Evolutionary conservation across 176 grass and related monocot genomes (phyloP), one percentile per base, ranked within the genome.

Genomic region (Oryza longistaminata): DNA sequence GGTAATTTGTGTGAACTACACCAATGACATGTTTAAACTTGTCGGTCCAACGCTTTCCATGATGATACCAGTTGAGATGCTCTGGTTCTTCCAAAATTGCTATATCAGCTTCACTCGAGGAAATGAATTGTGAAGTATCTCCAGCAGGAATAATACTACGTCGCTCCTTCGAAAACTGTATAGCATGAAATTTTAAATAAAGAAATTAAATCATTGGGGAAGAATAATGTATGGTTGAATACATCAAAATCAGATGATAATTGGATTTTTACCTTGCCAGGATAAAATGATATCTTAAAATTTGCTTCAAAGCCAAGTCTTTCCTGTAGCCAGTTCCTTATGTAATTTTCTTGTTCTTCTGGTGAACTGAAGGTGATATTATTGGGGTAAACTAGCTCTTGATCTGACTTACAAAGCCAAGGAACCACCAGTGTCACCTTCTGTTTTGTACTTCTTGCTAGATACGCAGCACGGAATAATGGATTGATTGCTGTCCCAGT

Each of bases 61-160:
- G 96, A 95, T 98, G 96, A 58, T 98, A 95, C 96, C 96, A 98
- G 74, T 98, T 98, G 89, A 98, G 89, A 87, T 98, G 96, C 76
- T 98, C 96, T 26, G 96, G 96, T 88, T 98, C 93, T 90, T 98
- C 96, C 39, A 98, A 81, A 79, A 98, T 95, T 61, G 95, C 95
- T 88, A 98, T 95, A 80, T 98, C 95, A 78, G 93, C 95, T 79
- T 98, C 95, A 49, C 86, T 90, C 64, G 95, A 91, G 34, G 92
- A 82, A 91, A 98, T 93, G 71, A 98, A 95, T 49, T 91, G 87
- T 78, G 93, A 92, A 24, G 95, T 95, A 77, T 95, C 95, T 43
- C 95, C 95, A 74, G 91, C 82, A 93, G 95, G 95, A 86, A 95
- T 90, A 84, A 98, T 98, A 70, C 95, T 98, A 19, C 96, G 89